phyloP scores from a whole-genome alignment of 805 yeast species.

The Candida fluviatilis region DNA sequence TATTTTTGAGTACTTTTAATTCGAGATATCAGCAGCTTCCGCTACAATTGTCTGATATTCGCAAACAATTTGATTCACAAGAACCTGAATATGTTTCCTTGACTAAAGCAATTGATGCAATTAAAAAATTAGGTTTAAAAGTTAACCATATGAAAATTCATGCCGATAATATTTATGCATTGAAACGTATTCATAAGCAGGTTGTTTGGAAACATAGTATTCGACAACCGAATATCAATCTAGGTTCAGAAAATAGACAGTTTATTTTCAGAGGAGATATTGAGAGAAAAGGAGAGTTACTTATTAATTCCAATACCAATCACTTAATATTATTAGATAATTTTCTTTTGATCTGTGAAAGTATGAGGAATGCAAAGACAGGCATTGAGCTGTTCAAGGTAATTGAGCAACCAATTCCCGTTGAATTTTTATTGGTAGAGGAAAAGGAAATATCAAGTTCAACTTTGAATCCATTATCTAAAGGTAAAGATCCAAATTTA shows the following conservation, averaged over 20 bases:
- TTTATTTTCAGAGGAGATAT: constrained; percentile 58
- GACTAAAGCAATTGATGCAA: constrained; percentile 49
- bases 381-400: constrained; percentile 33
- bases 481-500: background rate
- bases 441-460: constrained; percentile 20
- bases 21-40: constrained; percentile 50
- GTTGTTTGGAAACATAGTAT: constrained; percentile 49
- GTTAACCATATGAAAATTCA: constrained; percentile 61
- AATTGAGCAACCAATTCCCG: constrained; percentile 56
- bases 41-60: constrained; percentile 56
- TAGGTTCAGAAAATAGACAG: constrained; percentile 51
- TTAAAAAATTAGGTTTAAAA: constrained; percentile 50
- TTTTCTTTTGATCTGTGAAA: constrained; percentile 61
- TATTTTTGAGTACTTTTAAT: constrained; percentile 40
- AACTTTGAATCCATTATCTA: constrained; percentile 3
- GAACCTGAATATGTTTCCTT: constrained; percentile 52
- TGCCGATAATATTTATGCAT: constrained; percentile 55
- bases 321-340: constrained; percentile 67
- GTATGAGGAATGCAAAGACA: constrained; percentile 35
- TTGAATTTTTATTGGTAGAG: constrained; percentile 54
- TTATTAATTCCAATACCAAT: constrained; percentile 49
- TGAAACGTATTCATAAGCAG: constrained; percentile 50
- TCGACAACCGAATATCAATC: constrained; percentile 44
- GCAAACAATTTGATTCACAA: constrained; percentile 36
- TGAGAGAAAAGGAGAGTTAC: constrained; percentile 58